Conservation (phyloP, 176 grass and related monocot species). For the Microstegium vimineum region DNA sequence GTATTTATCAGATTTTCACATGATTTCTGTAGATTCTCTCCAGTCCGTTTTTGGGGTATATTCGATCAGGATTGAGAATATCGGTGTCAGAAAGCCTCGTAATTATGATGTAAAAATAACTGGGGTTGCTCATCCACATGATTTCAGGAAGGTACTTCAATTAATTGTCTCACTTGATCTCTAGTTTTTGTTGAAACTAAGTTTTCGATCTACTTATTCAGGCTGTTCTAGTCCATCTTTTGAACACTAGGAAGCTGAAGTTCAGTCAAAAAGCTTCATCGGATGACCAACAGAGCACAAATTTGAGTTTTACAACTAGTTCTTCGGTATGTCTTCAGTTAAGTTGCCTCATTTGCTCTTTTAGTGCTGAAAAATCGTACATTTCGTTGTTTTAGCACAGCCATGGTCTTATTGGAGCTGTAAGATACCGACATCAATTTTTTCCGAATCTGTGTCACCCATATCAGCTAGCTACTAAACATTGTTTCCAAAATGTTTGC, state of each 20-base stretch:
- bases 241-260: conserved; percentile 36
- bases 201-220: conserved; percentile 13
- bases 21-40: conserved; percentile 41
- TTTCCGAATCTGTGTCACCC: background rate
- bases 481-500: conserved; percentile 8
- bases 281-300: conserved; percentile 14
- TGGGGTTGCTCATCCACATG: conserved; percentile 40
- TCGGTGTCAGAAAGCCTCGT: conserved; percentile 40
- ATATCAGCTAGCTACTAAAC: background rate
- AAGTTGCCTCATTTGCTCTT: background rate
- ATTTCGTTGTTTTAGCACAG: background rate
- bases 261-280: conserved; percentile 36
- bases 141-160: conserved; percentile 61
- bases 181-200: background rate
- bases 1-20: background rate
- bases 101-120: conserved; percentile 58
- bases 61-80: conserved; percentile 64
- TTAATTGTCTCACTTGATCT: background rate
- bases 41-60: conserved; percentile 64
- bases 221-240: conserved; percentile 49
- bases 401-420: background rate
- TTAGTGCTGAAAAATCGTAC: background rate
- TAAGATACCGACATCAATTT: background rate
- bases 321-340: conserved; percentile 18
- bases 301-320: conserved; percentile 18